These are phyloP conservation scores for Hanseniaspora singularis DNA, from an alignment of 805 yeast genomes.

Conservation along the genomic window DNA sequence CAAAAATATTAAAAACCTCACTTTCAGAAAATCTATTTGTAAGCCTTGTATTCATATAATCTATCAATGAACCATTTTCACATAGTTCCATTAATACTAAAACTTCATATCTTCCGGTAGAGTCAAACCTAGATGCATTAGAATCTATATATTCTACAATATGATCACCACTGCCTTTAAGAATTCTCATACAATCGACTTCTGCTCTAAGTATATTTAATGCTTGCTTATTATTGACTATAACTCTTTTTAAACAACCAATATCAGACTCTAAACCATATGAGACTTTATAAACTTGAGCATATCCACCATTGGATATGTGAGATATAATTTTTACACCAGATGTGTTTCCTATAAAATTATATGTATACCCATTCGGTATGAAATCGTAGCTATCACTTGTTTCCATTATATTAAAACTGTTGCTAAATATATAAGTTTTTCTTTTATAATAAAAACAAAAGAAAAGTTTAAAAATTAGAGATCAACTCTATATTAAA, in stretches of 20 bases:
- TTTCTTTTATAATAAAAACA: too few species aligned
- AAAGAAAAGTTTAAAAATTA: too few species aligned
- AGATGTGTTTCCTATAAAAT: constrained; percentile 12
- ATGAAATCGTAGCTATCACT: constrained; percentile 11
- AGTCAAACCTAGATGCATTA: constrained; percentile 66
- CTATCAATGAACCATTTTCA: constrained; percentile 61
- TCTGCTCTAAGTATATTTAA: constrained; percentile 79
- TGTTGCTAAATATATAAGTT: too few species aligned
- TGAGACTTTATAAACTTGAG: constrained; percentile 71
- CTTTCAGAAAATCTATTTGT: constrained; percentile 53
- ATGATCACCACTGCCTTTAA: constrained; percentile 55
- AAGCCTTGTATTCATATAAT: constrained; percentile 64
- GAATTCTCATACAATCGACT: constrained; percentile 91
- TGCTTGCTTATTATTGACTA: constrained; percentile 80
- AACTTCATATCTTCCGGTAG: constrained; percentile 58
- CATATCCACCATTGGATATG: constrained; percentile 87
- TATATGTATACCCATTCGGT: constrained; percentile 12
- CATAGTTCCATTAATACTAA: constrained; percentile 73
- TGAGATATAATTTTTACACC: constrained; percentile 41
- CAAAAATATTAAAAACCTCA: constrained; percentile 57
- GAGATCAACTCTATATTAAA: too few species aligned
- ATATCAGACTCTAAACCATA: constrained; percentile 45
- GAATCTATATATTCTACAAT: constrained; percentile 89
- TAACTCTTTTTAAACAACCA: constrained; percentile 89
- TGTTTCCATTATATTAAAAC: constrained; percentile 3